phyloP scores from a whole-genome alignment of 805 yeast species.

The Dipodascus albidus region DNA sequence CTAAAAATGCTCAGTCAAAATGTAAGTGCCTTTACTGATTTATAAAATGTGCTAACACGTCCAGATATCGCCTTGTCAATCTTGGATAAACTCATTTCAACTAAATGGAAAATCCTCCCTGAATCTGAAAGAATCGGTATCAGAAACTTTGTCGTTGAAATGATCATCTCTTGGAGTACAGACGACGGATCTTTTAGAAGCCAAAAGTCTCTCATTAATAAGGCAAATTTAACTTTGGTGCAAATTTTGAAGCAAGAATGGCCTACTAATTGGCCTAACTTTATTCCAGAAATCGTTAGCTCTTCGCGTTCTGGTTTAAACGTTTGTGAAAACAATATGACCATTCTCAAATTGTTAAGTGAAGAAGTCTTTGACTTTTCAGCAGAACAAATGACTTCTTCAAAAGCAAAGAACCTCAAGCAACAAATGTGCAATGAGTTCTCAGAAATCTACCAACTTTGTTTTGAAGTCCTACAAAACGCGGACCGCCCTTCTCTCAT shows the following conservation, averaged over 20 bases:
- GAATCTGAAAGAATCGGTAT: constrained; percentile 84
- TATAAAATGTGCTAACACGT: not conserved
- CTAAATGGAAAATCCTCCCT: constrained; percentile 90
- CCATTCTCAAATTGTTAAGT: constrained; percentile 71
- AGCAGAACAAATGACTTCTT: constrained; percentile 95
- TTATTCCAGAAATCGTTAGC: constrained; percentile 83
- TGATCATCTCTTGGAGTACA: constrained; percentile 86
- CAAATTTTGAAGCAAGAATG: constrained; percentile 95
- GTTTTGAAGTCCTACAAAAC: constrained; percentile 87
- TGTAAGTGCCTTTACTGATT: constrained; percentile 29
- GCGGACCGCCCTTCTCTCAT: constrained; percentile 77
- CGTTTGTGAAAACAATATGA: constrained; percentile 97
- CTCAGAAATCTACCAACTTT: constrained; percentile 82
- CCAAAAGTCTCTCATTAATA: constrained; percentile 77
- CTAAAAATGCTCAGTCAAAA: constrained; percentile 76
- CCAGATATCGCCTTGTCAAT: constrained; percentile 69
- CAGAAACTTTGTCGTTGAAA: constrained; percentile 83
- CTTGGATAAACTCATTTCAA: constrained; percentile 77
- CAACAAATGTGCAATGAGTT: constrained; percentile 81
- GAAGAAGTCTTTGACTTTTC: constrained; percentile 95
- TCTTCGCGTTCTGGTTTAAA: constrained; percentile 78
- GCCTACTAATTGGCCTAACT: constrained; percentile 98
- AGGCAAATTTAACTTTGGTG: constrained; percentile 87
- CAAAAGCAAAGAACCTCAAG: constrained; percentile 76
- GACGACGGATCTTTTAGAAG: constrained; percentile 59